Evolutionary conservation across 495 filamentous ascomycete species (phyloP).

Genomic region (Aspergillus cavernicola): DNA sequence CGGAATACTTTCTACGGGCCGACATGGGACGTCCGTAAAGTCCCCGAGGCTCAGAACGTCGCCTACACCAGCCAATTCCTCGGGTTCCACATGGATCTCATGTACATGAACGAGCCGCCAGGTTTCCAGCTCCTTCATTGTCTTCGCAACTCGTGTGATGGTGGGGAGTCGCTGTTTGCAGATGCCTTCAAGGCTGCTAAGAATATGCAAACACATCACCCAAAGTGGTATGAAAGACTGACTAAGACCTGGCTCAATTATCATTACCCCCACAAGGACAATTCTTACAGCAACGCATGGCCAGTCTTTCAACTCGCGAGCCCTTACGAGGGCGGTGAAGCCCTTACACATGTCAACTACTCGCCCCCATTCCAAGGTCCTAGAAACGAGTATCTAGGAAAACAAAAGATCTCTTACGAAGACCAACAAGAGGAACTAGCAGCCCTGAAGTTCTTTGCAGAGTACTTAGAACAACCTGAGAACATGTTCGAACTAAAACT

Average conservation of each 20-base stretch:
- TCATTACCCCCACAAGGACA: conserved; percentile 62
- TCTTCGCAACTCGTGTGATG: conserved; percentile 65
- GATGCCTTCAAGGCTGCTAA: conserved; percentile 64
- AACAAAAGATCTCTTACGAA: too few species aligned
- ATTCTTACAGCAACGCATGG: conserved; percentile 55
- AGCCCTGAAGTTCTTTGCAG: conserved; percentile 39
- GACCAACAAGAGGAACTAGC: not conserved
- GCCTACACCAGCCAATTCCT: conserved; percentile 80
- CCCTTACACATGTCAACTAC: conserved; percentile 53
- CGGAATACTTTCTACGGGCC: conserved; percentile 83
- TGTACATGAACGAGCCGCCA: conserved; percentile 80
- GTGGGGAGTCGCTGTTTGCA: conserved; percentile 79
- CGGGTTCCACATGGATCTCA: conserved; percentile 86
- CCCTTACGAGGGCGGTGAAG: conserved; percentile 13
- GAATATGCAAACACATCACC: conserved; percentile 29
- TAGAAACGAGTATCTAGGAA: too few species aligned
- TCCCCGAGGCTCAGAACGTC: conserved; percentile 78
- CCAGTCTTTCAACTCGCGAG: conserved; percentile 49
- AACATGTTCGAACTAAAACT: conserved; percentile 67
- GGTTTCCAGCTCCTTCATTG: conserved; percentile 85
- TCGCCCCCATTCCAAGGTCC: conserved; percentile 66
- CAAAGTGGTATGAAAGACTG: conserved; percentile 37
- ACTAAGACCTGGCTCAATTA: conserved; percentile 48
- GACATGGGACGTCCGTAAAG: conserved; percentile 82
- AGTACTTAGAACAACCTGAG: conserved; percentile 39